Evolutionary conservation across 2,329 filamentous ascomycete species (phyloP), one percentile per base, ranked within the genome.

Genomic region (Pseudogymnoascus sp.): DNA sequence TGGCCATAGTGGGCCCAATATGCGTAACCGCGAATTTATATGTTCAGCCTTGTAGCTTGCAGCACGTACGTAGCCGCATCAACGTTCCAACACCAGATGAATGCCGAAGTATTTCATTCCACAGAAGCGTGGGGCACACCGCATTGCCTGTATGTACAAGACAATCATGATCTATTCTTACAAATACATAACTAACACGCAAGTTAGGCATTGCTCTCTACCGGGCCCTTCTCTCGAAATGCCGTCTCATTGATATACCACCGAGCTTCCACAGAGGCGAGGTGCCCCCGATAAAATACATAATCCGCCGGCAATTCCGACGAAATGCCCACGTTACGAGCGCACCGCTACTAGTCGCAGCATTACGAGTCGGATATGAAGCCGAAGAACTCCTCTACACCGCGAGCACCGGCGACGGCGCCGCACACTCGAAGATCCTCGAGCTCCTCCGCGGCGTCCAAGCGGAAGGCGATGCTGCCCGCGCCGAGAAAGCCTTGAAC

Each of bases 281-380:
- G 63, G 70, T 69, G 62, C 74, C 79, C 62, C 82, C 83, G 0
- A 74, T 90, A 61, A 75, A 77, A 60, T 78, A 82, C 62, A 75
- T 88, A 4, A 76, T 91, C 52, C 81, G 80, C 62, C 83, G 81
- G 65, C 79, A 81, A 62, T 92, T 92, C 72, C 77, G 74, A 59
- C 79, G 80, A 62, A 87, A 90, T 71, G 76, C 75, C 48, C 72
- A 78, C 55, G 78, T 87, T 62, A 81, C 78, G 10, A 87, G 85
- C 66, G 75, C 79, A 1, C 80, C 84, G 15, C 78, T 89, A 37
- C 76, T 90, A 25, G 80, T 81, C 59, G 77, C 83, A 1, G 82
- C 84, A 6, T 82, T 93, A 67, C 75, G 81, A 35, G 82, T 83
- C 27, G 90, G 89, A 25, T 92, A 92, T 75, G 82, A 84, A 74